These are phyloP conservation scores for Hyaloperonospora brassicae DNA, from an alignment of 352 stramenopile species.

Conservation along the genomic window DNA sequence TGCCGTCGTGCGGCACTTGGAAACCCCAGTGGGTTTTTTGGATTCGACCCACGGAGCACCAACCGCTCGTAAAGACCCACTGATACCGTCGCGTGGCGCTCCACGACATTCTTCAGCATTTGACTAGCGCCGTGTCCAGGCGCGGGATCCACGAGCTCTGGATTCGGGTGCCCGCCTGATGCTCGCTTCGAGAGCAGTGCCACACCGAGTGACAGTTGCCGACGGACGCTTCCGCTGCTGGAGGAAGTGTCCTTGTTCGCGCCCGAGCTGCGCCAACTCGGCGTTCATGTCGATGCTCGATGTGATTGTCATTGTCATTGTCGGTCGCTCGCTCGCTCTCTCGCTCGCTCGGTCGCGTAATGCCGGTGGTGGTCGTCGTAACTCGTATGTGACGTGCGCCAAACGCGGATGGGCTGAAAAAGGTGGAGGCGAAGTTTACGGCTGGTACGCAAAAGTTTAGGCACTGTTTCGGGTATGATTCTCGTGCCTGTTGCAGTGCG, in stretches of 20 bases:
- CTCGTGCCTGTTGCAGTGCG: too few relatives aligned
- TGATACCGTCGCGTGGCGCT: slow-evolving; percentile 41
- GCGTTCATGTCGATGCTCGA: slow-evolving; percentile 53
- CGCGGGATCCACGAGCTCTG: slow-evolving; percentile 5
- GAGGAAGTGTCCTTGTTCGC: slow-evolving; percentile 77
- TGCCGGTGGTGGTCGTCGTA: slow-evolving; percentile 13
- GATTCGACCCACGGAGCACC: background rate
- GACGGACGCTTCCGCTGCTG: slow-evolving; percentile 44
- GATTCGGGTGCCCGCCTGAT: background rate
- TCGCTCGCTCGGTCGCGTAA: too few relatives aligned
- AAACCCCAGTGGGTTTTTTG: slow-evolving; percentile 44
- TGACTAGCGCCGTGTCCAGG: slow-evolving; percentile 18
- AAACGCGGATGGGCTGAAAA: background rate
- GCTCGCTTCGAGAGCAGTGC: slow-evolving; percentile 2
- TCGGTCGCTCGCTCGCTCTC: too few relatives aligned
- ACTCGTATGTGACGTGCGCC: too few relatives aligned
- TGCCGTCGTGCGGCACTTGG: slow-evolving; percentile 39
- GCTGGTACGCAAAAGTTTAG: too few relatives aligned
- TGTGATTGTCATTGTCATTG: too few relatives aligned
- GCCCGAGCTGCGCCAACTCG: slow-evolving; percentile 67
- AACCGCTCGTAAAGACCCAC: slow-evolving; percentile 10
- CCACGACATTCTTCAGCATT: slow-evolving; percentile 51
- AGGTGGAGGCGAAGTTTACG: too few relatives aligned
- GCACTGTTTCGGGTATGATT: too few relatives aligned
- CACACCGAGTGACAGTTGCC: slow-evolving; percentile 44